Base-by-base conservation (phyloP, 1,284 basidiomycete genomes). In the Cutaneotrichosporon sp. region DNA sequence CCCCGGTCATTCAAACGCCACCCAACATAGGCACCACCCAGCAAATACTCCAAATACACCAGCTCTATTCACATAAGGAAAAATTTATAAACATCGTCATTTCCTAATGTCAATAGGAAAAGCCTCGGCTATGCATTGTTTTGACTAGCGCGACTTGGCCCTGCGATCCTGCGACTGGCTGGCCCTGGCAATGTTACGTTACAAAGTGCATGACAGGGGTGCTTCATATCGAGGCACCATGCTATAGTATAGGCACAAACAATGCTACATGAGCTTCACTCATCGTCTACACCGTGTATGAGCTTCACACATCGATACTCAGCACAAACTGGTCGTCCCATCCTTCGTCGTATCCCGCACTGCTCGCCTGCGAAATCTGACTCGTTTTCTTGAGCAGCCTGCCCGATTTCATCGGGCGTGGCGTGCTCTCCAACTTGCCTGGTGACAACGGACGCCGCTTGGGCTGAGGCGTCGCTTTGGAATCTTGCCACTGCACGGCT, bases 381-480 rank as follows among this genome's bases (percentile, higher is more conserved):
- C 40, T 42, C 11, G 40, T 2, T 16, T 18, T 42, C 40, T 16
- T 42, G 40, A 42, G 16, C 40, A 18, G 40, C 40, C 11, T 36
- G 34, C 34, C 34, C 34, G 34, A 36, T 13, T 13, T 13, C 7
- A 36, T 13, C 34, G 34, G 34, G 34, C 47, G 47, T 10, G 21
- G 47, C 47, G 18, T 49, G 22, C 49, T 50, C 22, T 50, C 49
- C 11, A 30, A 7, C 49, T 50, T 50, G 49, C 22, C 10, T 22
- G 49, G 22, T 22, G 49, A 26, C 49, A 50, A 14, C 26, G 49
- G 49, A 5, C 22, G 49, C 22, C 49, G 58, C 21, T 51, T 51
- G 8, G 31, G 32, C 58, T 38, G 36, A 4, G 58, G 47, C 22
- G 58, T 59, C 30, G 58, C 22, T 22, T 59, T n/a, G 9, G 22